Percentiles rank a stretch among this genome's conserved stretches.
These are phyloP conservation scores for Graphilbum sp. DNA, from an alignment of 2,329 filamentous ascomycete genomes.

Conservation along the genomic window DNA sequence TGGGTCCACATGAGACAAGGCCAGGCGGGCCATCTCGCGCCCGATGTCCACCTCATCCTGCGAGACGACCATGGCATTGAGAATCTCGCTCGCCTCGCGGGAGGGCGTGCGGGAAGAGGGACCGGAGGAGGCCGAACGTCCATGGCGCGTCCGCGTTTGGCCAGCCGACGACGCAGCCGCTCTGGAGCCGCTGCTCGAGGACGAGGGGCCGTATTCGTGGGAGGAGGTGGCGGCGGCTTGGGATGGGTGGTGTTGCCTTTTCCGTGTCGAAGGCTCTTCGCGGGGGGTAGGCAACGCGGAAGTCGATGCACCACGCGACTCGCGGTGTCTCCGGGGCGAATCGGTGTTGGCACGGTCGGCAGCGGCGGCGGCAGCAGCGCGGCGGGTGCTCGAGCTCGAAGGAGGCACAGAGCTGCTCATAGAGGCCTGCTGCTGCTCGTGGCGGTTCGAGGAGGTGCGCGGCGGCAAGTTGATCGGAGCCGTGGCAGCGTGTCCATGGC, in stretches of 20 bases:
- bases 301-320: slow-evolving; percentile 13
- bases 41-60: slow-evolving; percentile 59
- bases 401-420: not conserved
- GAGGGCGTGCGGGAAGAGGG: slow-evolving; percentile 43
- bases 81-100: slow-evolving; percentile 62
- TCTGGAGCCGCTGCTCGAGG: slow-evolving; percentile 1
- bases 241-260: slow-evolving; percentile 16
- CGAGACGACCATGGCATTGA: slow-evolving; percentile 61
- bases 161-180: not conserved
- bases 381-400: slow-evolving; percentile 21
- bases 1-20: slow-evolving; percentile 33
- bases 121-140: slow-evolving; percentile 20
- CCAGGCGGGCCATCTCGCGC: slow-evolving; percentile 53
- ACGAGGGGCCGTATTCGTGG: slow-evolving; percentile 19
- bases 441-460: slow-evolving; percentile 62
- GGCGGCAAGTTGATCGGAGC: slow-evolving; percentile 50
- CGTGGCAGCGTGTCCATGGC: slow-evolving; percentile 20
- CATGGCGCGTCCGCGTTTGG: slow-evolving; percentile 26
- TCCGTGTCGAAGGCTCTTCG: slow-evolving; percentile 23
- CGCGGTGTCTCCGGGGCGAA: slow-evolving; percentile 23
- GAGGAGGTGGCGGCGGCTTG: slow-evolving; percentile 1
- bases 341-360: slow-evolving; percentile 5
- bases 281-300: slow-evolving; percentile 3
- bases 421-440: slow-evolving; percentile 17
- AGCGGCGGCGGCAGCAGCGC: slow-evolving; percentile 7